Evolutionary conservation across 129 eudicot genomes (phyloP).

Genomic region (Chrysanthemum makinoi): DNA sequence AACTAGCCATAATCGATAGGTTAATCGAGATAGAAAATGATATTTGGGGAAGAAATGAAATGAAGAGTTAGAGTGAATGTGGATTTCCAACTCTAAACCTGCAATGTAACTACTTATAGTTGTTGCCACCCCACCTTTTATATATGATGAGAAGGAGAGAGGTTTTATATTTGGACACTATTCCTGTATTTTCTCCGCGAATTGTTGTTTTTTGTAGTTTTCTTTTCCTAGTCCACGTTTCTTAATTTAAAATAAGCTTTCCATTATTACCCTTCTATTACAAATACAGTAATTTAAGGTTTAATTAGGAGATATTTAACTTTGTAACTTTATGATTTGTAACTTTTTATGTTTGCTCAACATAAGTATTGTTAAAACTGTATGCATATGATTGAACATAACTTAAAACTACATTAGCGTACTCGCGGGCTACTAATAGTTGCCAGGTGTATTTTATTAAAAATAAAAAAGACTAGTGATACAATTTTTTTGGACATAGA

Average conservation of each 20-base stretch:
- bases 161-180: slow-evolving; percentile 24
- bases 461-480: no score
- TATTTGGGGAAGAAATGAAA: slow-evolving; percentile 13
- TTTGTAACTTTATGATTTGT: no score
- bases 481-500: no score
- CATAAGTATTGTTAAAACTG: no score
- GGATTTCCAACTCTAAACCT: slow-evolving; percentile 73
- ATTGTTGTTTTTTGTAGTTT: not conserved
- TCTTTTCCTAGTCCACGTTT: slow-evolving; percentile 1
- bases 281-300: no score
- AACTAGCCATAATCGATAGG: slow-evolving; percentile 28
- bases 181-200: slow-evolving; percentile 29
- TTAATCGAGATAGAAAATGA: slow-evolving; percentile 14
- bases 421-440: no score
- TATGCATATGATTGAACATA: no score
- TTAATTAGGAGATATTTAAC: no score
- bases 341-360: no score
- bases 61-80: slow-evolving; percentile 28
- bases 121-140: slow-evolving; percentile 28
- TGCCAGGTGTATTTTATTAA: no score
- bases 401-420: no score
- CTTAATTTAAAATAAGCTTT: not conserved
- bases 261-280: slow-evolving; percentile 18
- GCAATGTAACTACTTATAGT: slow-evolving; percentile 61
- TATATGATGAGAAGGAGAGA: slow-evolving; percentile 26